These are phyloP conservation scores for Dendrobium nobile DNA, from an alignment of 106 monocot species.

Conservation along the genomic window DNA sequence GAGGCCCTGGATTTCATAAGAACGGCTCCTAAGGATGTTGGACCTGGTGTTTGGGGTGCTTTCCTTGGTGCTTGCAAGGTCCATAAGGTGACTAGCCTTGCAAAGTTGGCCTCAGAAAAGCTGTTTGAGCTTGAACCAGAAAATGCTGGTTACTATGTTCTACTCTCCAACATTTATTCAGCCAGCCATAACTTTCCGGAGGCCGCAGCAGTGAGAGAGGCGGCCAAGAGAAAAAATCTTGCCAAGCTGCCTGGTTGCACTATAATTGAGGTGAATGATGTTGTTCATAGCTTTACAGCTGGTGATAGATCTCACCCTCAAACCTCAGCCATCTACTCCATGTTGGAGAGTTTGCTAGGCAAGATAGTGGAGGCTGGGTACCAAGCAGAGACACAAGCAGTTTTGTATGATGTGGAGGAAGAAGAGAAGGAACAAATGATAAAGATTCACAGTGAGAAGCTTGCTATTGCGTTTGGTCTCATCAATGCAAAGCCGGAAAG, in stretches of 20 bases:
- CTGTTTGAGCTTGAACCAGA: slow-evolving; percentile 65
- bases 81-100: slow-evolving; percentile 44
- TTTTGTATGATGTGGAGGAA: slow-evolving; percentile 75
- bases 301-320: slow-evolving; percentile 54
- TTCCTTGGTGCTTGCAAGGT: slow-evolving; percentile 79
- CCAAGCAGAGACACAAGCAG: slow-evolving; percentile 33
- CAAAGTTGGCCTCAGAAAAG: slow-evolving; percentile 45
- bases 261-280: slow-evolving; percentile 54
- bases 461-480: slow-evolving; percentile 72
- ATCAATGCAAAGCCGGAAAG: slow-evolving; percentile 41
- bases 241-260: slow-evolving; percentile 69
- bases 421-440: slow-evolving; percentile 77
- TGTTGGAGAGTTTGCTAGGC: slow-evolving; percentile 37
- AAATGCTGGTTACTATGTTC: slow-evolving; percentile 61
- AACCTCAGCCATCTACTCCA: slow-evolving; percentile 35
- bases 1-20: slow-evolving; percentile 62
- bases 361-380: slow-evolving; percentile 74
- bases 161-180: slow-evolving; percentile 75
- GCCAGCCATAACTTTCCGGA: slow-evolving; percentile 35
- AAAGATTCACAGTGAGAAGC: slow-evolving; percentile 80
- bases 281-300: slow-evolving; percentile 49
- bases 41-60: slow-evolving; percentile 66
- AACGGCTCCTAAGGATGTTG: slow-evolving; percentile 23
- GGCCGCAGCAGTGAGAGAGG: slow-evolving; percentile 61
- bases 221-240: slow-evolving; percentile 27